These are phyloP conservation scores for Lentinula boryana DNA, from an alignment of 768 basidiomycete genomes.

Conservation along the genomic window DNA sequence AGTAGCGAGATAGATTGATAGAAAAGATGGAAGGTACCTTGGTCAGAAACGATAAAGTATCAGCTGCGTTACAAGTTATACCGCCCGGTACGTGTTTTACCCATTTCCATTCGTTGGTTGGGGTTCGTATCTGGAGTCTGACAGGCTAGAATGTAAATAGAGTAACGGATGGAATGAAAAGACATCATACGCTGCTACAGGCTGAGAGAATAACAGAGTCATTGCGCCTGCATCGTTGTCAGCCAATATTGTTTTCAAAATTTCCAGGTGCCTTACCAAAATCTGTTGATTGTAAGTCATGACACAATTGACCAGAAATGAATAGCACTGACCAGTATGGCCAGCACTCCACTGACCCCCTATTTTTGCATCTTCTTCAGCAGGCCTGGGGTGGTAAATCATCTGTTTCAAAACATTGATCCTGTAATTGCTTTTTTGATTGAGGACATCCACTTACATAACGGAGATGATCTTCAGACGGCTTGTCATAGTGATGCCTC, in stretches of 20 bases:
- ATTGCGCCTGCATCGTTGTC: conserved; percentile 20
- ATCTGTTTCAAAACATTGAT: conserved; percentile 14
- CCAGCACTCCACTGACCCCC: conserved; percentile 41
- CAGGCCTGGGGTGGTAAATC: conserved; percentile 30
- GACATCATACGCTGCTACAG: conserved; percentile 19
- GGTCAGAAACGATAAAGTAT: conserved; percentile 36
- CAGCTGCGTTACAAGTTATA: conserved; percentile 30
- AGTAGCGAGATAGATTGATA: background rate
- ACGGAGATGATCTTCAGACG: conserved; percentile 27
- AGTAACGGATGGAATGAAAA: background rate
- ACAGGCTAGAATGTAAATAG: background rate
- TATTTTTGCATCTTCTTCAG: conserved; percentile 32
- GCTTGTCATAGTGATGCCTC: conserved; percentile 28
- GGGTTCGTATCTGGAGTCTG: conserved; percentile 30
- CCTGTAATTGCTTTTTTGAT: background rate
- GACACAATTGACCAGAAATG: background rate
- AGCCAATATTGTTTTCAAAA: background rate
- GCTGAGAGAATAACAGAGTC: conserved; percentile 31
- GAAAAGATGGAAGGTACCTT: conserved; percentile 9
- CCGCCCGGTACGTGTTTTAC: conserved; percentile 25
- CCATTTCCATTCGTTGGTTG: conserved; percentile 27
- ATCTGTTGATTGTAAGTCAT: conserved; percentile 2
- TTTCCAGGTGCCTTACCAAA: conserved; percentile 4
- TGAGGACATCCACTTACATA: conserved; percentile 13
- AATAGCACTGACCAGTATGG: conserved; percentile 29